Conservation (phyloP, 441 rosid genomes). For the Iberis amara region DNA sequence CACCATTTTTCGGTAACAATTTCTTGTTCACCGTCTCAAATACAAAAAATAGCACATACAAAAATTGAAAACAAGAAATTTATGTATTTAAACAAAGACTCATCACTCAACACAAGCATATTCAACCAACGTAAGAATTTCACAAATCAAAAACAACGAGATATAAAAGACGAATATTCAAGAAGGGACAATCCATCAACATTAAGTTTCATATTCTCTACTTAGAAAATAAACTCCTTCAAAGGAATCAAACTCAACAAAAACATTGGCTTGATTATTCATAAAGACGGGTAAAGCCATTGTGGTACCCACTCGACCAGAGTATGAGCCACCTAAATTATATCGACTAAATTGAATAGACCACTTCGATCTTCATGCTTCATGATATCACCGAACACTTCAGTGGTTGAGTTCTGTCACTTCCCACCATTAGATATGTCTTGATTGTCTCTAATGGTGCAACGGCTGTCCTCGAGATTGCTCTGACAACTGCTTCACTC, state of each 20-base stretch:
- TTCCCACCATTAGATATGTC: conserved; percentile 96
- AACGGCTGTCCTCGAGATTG: conserved; percentile 78
- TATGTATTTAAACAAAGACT: background rate
- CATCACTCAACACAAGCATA: background rate
- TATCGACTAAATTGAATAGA: conserved; percentile 80
- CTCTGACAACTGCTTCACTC: conserved; percentile 91
- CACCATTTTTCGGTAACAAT: conserved; percentile 63
- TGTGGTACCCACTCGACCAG: conserved; percentile 80
- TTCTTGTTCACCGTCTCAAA: conserved; percentile 82
- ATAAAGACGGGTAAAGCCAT: background rate
- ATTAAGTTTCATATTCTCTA: background rate
- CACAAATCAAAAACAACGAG: too few species aligned
- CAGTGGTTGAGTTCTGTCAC: conserved; percentile 51
- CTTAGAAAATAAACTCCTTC: too few species aligned
- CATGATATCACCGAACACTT: conserved; percentile 77
- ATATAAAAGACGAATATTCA: too few species aligned
- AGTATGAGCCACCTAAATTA: conserved; percentile 92
- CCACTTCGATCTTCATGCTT: conserved; percentile 90
- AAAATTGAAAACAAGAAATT: background rate
- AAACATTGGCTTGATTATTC: background rate
- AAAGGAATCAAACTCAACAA: too few species aligned
- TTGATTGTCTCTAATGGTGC: conserved; percentile 95
- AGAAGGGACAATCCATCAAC: background rate
- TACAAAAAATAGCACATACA: conserved; percentile 49
- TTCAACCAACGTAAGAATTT: background rate